Base-by-base conservation (phyloP, 2,329 filamentous ascomycete genomes). In the Fusarium sp. region DNA sequence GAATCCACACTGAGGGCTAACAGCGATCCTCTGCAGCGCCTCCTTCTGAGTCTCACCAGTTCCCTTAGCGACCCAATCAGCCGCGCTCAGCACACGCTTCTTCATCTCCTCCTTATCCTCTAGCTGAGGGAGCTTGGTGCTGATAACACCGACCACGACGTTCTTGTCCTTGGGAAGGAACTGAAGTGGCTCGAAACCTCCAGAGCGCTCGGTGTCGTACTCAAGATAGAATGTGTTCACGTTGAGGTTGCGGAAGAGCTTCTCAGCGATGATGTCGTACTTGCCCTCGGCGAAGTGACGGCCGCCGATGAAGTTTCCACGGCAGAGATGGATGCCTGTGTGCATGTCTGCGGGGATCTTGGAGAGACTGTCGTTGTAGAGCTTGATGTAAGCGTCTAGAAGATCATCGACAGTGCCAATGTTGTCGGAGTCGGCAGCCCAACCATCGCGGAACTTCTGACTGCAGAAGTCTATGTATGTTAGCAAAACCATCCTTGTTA, bases 321-420 rank as follows among this genome's bases (percentile, higher is more conserved):
- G 85, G 83, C 91, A 94, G 50, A 94, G 82, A 75, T 94, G 92
- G 17, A 94, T 89, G 43, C 91, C 91, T 4, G 92, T 85, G 77
- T 93, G 91, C 83, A 94, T 87, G 74, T 94, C 91, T 4, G 82
- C 76, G 0, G 91, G 90, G 1, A 87, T 80, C 71, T 86, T 85
- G 72, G 83, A 80, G 74, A 92, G 83, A 72, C 84, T 87, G 77
- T 91, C 88, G 76, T 94, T 94, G 83, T 94, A 94, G 68, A 92
- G 87, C 63, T 85, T 83, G 76, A 94, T 91, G 79, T 94, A 94
- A 27, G 89, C 87, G 70, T 92, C 89, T 21, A 94, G 85, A 42
- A 93, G 87, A 69, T 90, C 88, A n/a, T 78, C 90, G 9, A 90
- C 86, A 2, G 86, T 86, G 76, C 88, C 87, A 52, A 85, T 85